phyloP scores from a whole-genome alignment of 345 rosid genomes.

The Theobroma cacao region DNA sequence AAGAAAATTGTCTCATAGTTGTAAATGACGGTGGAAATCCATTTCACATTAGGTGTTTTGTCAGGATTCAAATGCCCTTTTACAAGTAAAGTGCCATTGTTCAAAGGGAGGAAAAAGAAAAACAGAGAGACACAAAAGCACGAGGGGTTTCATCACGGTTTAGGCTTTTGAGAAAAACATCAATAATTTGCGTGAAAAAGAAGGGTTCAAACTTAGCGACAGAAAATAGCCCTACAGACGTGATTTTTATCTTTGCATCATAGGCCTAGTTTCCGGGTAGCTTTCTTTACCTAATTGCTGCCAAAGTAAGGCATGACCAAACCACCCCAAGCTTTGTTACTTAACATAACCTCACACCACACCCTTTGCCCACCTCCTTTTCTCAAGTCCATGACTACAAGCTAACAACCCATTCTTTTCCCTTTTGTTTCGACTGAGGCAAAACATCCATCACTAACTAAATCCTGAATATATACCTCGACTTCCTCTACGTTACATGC shows the following conservation, averaged over 20 bases:
- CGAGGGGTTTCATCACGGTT: slow-evolving; percentile 29
- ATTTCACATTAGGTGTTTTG: neutral
- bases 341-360: neutral
- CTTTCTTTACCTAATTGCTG: slow-evolving; percentile 22
- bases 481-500: neutral
- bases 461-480: neutral
- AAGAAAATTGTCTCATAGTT: neutral
- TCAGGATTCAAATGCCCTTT: slow-evolving; percentile 19
- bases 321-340: slow-evolving; percentile 8
- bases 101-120: neutral
- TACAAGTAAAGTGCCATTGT: slow-evolving; percentile 7
- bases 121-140: slow-evolving; percentile 14
- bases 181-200: slow-evolving; percentile 42
- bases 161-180: slow-evolving; percentile 48
- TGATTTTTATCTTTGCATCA: slow-evolving; percentile 16
- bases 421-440: too few relatives aligned
- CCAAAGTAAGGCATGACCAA: slow-evolving; percentile 26
- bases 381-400: neutral
- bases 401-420: neutral
- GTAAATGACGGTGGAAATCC: slow-evolving; percentile 2
- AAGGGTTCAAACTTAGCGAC: slow-evolving; percentile 28
- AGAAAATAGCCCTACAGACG: slow-evolving; percentile 17
- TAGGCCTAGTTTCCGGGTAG: neutral
- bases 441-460: too few relatives aligned
- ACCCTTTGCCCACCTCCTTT: slow-evolving; percentile 7